A percentile compares a stretch with the other conserved stretches of the same genome.
Conservation (phyloP, 192 early-diverging fungal genomes). For the Entomortierella beljakovae region DNA sequence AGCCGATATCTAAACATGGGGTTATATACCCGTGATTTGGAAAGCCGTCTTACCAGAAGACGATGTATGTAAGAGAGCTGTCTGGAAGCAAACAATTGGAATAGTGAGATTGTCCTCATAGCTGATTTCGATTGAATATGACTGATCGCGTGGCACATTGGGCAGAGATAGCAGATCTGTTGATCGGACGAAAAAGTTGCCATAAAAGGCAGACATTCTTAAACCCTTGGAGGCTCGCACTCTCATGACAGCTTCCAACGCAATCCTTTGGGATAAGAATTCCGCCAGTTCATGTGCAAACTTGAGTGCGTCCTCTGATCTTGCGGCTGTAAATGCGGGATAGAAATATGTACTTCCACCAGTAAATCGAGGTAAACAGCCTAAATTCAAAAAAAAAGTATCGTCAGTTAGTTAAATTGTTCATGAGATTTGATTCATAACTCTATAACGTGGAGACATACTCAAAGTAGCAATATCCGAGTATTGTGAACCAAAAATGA, state of each 20-base stretch:
- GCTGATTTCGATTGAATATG: conserved; percentile 85
- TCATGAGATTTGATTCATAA: too few relatives aligned
- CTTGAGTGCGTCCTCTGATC: conserved; percentile 85
- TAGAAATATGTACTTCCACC: conserved; percentile 92
- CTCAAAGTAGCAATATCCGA: conserved; percentile 91
- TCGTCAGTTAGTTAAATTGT: too few relatives aligned
- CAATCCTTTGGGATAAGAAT: conserved; percentile 82
- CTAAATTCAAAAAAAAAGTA: conserved; percentile 44
- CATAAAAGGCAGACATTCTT: conserved; percentile 91
- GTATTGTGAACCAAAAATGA: conserved; percentile 87
- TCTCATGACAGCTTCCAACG: conserved; percentile 92
- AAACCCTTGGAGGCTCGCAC: conserved; percentile 92
- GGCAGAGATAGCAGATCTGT: conserved; percentile 93
- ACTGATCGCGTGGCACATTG: conserved; percentile 92
- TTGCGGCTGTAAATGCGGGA: conserved; percentile 86
- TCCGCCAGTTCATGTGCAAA: conserved; percentile 87
- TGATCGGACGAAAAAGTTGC: conserved; percentile 97
- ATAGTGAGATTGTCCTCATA: conserved; percentile 81
- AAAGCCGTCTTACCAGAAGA: conserved; percentile 65
- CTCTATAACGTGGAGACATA: conserved; percentile 52
- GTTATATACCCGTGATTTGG: too few relatives aligned
- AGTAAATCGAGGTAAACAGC: conserved; percentile 83
- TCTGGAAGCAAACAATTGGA: conserved; percentile 93
- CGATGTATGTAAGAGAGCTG: conserved; percentile 92
- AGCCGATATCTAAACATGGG: too few relatives aligned